A percentile compares a stretch with the other conserved stretches of the same genome.
These are phyloP conservation scores for Carex cristatella DNA, from an alignment of 176 grass and related monocot species.

Conservation along the genomic window DNA sequence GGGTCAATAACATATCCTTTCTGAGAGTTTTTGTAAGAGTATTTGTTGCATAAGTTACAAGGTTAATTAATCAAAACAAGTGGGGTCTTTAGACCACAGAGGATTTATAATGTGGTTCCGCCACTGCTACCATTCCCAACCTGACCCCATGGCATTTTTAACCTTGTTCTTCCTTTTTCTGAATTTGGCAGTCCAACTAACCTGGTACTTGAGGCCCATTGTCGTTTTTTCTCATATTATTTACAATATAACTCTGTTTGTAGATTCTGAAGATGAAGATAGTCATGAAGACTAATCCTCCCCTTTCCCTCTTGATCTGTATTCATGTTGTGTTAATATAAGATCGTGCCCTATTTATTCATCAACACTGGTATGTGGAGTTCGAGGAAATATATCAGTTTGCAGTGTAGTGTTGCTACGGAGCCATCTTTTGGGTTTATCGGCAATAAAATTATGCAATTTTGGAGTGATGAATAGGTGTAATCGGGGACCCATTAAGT, in stretches of 20 bases:
- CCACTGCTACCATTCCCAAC: no score
- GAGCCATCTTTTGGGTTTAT: slow-evolving; percentile 9
- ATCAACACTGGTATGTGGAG: background rate
- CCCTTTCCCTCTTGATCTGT: background rate
- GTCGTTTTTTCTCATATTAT: background rate
- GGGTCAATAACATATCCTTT: background rate
- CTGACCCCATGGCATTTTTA: background rate
- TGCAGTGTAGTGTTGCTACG: background rate
- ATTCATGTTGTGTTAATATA: slow-evolving; percentile 17
- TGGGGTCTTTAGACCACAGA: background rate
- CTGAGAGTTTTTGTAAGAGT: background rate
- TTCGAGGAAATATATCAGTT: background rate
- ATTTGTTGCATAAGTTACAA: background rate
- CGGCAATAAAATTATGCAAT: slow-evolving; percentile 5
- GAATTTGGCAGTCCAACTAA: background rate
- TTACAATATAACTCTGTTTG: slow-evolving; percentile 9
- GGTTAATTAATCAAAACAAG: background rate
- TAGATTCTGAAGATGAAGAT: slow-evolving; percentile 94
- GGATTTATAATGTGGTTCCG: background rate
- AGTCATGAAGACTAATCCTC: slow-evolving; percentile 59
- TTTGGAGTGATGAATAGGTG: slow-evolving; percentile 1
- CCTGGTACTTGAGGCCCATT: background rate
- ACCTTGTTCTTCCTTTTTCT: background rate
- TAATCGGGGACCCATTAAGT: slow-evolving; percentile 6
- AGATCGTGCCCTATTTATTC: background rate